A percentile compares a stretch with the other conserved stretches of the same genome.
Conservation (phyloP, 2,329 filamentous ascomycete species). For the Fusarium mundagurra region DNA sequence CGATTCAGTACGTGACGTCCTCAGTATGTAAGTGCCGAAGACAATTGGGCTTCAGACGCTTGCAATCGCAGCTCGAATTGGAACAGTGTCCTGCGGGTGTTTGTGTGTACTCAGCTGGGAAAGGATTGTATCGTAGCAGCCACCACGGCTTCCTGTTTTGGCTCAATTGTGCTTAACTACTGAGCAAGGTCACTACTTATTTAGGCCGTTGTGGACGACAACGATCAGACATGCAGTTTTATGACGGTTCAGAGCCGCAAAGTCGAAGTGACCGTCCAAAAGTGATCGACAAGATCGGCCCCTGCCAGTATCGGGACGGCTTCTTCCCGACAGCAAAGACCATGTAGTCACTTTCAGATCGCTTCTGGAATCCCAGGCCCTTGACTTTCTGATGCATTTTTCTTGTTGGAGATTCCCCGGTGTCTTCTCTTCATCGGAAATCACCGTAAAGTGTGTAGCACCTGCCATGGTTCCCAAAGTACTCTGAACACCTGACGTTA, state of each 20-base stretch:
- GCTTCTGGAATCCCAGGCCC: conserved; percentile 11
- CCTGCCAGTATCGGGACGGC: conserved; percentile 38
- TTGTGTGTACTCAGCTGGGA: conserved; percentile 22
- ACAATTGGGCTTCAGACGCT: conserved; percentile 10
- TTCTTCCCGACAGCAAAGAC: conserved; percentile 30
- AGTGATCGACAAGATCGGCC: conserved; percentile 44
- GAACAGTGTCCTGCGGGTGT: conserved; percentile 19
- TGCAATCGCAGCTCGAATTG: conserved; percentile 29
- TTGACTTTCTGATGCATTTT: background rate
- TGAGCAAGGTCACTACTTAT: conserved; percentile 3
- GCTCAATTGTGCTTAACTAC: background rate
- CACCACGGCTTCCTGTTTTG: conserved; percentile 18
- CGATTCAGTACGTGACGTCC: conserved; percentile 21
- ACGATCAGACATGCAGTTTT: conserved; percentile 1
- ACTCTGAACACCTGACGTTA: background rate
- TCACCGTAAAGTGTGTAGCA: background rate
- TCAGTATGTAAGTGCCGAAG: conserved; percentile 25
- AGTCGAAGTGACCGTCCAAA: conserved; percentile 12
- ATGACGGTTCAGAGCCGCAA: conserved; percentile 37
- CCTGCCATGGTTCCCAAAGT: background rate
- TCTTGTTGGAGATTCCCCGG: background rate
- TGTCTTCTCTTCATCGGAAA: background rate
- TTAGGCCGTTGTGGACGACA: conserved; percentile 3
- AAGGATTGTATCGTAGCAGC: conserved; percentile 5
- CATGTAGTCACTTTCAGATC: conserved; percentile 22